A percentile compares a stretch with the other conserved stretches of the same genome.
These are phyloP conservation scores for Saturnispora halmiae DNA, from an alignment of 805 yeast species.

Conservation along the genomic window DNA sequence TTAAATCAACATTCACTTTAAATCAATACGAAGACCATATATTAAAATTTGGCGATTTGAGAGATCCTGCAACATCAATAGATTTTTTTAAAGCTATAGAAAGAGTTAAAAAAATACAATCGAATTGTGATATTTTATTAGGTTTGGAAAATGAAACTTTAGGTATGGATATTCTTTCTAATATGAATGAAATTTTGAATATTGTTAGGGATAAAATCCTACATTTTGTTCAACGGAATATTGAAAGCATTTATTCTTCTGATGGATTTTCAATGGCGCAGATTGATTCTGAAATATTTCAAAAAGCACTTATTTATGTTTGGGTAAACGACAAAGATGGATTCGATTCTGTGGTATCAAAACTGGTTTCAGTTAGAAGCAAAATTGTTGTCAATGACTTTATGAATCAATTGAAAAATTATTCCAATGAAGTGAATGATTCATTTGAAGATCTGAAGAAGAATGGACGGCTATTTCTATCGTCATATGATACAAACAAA, in stretches of 20 bases:
- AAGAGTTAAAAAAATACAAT: slow-evolving; percentile 56
- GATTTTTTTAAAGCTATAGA: slow-evolving; percentile 50
- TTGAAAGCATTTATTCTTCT: slow-evolving; percentile 20
- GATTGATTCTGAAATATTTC: slow-evolving; percentile 18
- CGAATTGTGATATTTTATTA: slow-evolving; percentile 60
- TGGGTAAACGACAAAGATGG: slow-evolving; percentile 34
- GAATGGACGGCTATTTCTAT: slow-evolving; percentile 34
- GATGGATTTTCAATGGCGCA: background rate
- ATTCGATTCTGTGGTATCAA: slow-evolving; percentile 51
- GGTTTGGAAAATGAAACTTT: slow-evolving; percentile 58
- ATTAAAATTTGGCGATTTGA: slow-evolving; percentile 25
- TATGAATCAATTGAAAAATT: slow-evolving; percentile 41
- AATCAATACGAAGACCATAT: slow-evolving; percentile 62
- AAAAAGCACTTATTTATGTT: slow-evolving; percentile 26
- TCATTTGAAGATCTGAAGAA: slow-evolving; percentile 28
- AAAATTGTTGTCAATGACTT: slow-evolving; percentile 59
- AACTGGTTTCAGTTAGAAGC: slow-evolving; percentile 63
- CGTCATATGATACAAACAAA: slow-evolving; percentile 72
- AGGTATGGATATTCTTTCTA: slow-evolving; percentile 56
- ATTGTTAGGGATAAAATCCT: slow-evolving; percentile 47
- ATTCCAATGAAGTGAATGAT: slow-evolving; percentile 17
- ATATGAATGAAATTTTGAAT: slow-evolving; percentile 44
- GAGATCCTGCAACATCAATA: slow-evolving; percentile 34
- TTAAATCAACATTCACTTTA: slow-evolving; percentile 57
- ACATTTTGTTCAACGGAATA: slow-evolving; percentile 28